Conservation (phyloP, 176 grass and related monocot genomes). For the Oryza longistaminata region DNA sequence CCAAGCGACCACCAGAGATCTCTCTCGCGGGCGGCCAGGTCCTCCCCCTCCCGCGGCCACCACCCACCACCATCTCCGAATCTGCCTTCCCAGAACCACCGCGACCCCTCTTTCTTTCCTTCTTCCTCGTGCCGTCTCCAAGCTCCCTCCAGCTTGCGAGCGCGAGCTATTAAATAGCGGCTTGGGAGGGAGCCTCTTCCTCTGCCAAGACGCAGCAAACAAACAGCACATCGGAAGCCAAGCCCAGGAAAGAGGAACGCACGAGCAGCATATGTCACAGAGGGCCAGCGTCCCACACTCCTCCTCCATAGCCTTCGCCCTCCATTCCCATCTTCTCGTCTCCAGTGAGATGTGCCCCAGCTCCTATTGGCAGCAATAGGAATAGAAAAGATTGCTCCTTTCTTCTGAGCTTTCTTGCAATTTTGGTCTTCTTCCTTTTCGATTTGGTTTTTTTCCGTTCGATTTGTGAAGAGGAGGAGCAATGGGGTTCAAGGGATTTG, state of each 20-base stretch:
- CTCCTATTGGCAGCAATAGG: slow-evolving; percentile 59
- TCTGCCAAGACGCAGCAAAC: not conserved
- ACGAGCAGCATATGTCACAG: slow-evolving; percentile 79
- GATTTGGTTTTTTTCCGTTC: not conserved
- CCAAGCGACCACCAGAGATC: slow-evolving; percentile 35
- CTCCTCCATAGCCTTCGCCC: slow-evolving; percentile 75
- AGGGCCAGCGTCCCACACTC: slow-evolving; percentile 82
- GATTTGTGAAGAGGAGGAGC: not conserved
- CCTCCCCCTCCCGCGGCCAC: not conserved
- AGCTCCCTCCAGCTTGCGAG: not conserved
- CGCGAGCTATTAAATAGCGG: slow-evolving; percentile 36
- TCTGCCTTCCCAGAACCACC: slow-evolving; percentile 54
- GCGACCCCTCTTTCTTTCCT: slow-evolving; percentile 12
- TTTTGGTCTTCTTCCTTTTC: not conserved
- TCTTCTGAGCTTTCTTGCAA: slow-evolving; percentile 12
- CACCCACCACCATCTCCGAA: slow-evolving; percentile 16
- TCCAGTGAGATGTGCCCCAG: slow-evolving; percentile 94
- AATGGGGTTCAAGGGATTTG: slow-evolving; percentile 84
- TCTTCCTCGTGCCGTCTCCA: not conserved
- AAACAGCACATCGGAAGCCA: not conserved
- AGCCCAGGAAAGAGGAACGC: slow-evolving; percentile 5
- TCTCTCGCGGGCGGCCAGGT: not conserved
- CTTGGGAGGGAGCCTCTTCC: not conserved
- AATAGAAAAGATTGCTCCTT: not conserved
- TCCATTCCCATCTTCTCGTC: slow-evolving; percentile 88